Percentiles rank a stretch among this genome's conserved stretches.
phyloP scores from a whole-genome alignment of 2,329 filamentous ascomycete genomes.

The Helotiales sp. region DNA sequence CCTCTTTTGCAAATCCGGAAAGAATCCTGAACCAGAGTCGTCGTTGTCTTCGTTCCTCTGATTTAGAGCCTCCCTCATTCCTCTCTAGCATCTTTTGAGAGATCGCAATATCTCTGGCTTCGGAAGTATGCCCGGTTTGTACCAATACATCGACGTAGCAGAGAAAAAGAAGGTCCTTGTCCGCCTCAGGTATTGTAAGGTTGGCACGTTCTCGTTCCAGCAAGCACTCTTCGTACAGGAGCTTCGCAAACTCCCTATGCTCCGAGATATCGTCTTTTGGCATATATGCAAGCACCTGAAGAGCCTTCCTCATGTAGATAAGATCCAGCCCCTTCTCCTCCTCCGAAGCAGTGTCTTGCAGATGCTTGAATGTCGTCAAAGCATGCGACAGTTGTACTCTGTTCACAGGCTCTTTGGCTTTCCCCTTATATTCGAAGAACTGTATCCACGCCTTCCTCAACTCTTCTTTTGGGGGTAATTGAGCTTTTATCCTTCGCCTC shows the following conservation, averaged over 20 bases:
- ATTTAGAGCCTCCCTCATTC: background rate
- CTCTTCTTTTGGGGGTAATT: conserved; percentile 63
- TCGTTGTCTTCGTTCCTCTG: background rate
- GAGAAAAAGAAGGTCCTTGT: background rate
- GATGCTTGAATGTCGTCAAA: conserved; percentile 59
- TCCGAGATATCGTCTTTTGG: conserved; percentile 24
- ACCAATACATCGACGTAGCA: conserved; percentile 21
- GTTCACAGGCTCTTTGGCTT: conserved; percentile 54
- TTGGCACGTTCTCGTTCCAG: background rate
- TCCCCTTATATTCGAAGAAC: conserved; percentile 60
- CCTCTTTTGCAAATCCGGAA: conserved; percentile 61
- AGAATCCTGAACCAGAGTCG: conserved; percentile 52
- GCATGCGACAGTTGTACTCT: conserved; percentile 66
- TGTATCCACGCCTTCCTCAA: conserved; percentile 63
- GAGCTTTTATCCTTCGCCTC: conserved; percentile 60
- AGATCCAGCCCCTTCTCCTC: conserved; percentile 18
- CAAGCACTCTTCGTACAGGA: conserved; percentile 20
- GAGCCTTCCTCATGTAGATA: conserved; percentile 20
- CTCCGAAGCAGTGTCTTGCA: conserved; percentile 41
- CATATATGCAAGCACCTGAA: conserved; percentile 17
- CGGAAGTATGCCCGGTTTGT: conserved; percentile 25
- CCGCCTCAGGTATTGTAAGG: background rate
- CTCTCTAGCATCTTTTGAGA: background rate
- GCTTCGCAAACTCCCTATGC: conserved; percentile 27
- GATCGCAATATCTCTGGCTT: conserved; percentile 25